Conservation (phyloP, 1,139 yeast genomes). For the Magnusiomyces paraingens region DNA sequence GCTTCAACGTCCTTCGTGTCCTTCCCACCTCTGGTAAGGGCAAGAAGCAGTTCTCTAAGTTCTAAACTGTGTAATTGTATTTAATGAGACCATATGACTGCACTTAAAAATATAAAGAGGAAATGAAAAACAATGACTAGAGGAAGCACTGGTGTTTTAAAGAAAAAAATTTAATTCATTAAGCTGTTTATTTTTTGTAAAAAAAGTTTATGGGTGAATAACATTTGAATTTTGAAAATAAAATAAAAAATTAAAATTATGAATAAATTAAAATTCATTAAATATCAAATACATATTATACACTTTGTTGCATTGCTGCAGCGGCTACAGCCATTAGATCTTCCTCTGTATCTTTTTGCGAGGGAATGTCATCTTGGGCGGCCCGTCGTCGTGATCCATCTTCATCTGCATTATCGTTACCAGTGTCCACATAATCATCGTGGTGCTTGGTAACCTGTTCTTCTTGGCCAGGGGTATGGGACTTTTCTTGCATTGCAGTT, state of each 20-base stretch:
- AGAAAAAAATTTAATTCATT: too few relatives aligned
- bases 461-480: too few relatives aligned
- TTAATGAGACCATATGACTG: slow-evolving; percentile 3
- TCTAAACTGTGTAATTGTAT: slow-evolving; percentile 40
- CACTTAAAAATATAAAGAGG: background rate
- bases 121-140: background rate
- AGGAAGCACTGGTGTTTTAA: background rate
- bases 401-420: too few relatives aligned
- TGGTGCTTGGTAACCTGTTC: too few relatives aligned
- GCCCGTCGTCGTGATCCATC: too few relatives aligned
- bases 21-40: slow-evolving; percentile 68
- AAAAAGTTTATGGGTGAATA: too few relatives aligned
- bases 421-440: too few relatives aligned
- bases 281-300: background rate
- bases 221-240: background rate
- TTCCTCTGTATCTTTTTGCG: slow-evolving; percentile 2
- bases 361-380: background rate
- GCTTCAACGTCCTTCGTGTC: slow-evolving; percentile 98
- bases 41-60: slow-evolving; percentile 90
- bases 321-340: slow-evolving; percentile 6
- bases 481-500: background rate
- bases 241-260: background rate
- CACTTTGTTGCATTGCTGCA: slow-evolving; percentile 3
- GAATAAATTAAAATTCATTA: background rate
- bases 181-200: too few relatives aligned